Evolutionary conservation across 116 monocot genomes (phyloP).

Genomic region (Phalaenopsis hybrid): DNA sequence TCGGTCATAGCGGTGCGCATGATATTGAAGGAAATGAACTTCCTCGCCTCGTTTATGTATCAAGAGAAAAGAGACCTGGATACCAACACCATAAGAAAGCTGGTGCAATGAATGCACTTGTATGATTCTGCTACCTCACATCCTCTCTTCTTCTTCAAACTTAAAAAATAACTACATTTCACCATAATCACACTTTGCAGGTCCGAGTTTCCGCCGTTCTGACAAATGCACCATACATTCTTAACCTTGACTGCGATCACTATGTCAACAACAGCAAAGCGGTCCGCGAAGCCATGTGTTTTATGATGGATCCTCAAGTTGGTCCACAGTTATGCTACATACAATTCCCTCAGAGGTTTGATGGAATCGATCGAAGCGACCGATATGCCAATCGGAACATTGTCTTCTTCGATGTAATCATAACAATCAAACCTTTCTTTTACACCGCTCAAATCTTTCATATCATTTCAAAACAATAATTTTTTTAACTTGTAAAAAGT

Average conservation of each 20-base stretch:
- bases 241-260: slow-evolving; percentile 98
- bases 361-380: slow-evolving; percentile 96
- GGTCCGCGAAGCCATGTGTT: slow-evolving; percentile 97
- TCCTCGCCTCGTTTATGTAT: slow-evolving; percentile 97
- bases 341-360: slow-evolving; percentile 96
- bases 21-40: slow-evolving; percentile 91
- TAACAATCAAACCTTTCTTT: not conserved
- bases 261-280: slow-evolving; percentile 97
- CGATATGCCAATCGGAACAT: slow-evolving; percentile 95
- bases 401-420: slow-evolving; percentile 95
- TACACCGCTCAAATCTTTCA: too few species aligned
- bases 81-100: slow-evolving; percentile 99
- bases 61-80: slow-evolving; percentile 97
- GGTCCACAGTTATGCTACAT: slow-evolving; percentile 77
- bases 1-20: slow-evolving; percentile 82
- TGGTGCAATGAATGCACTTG: slow-evolving; percentile 98
- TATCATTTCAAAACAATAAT: too few species aligned
- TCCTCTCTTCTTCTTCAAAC: not conserved
- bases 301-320: slow-evolving; percentile 96
- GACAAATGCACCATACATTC: slow-evolving; percentile 96
- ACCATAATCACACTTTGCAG: slow-evolving; percentile 21
- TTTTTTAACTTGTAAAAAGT: not conserved
- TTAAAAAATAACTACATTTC: not conserved
- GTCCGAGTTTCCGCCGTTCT: slow-evolving; percentile 92
- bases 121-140: slow-evolving; percentile 15